A percentile compares a stretch with the other conserved stretches of the same genome.
Conservation (phyloP, 345 rosid genomes). For the Eutrema japonicum region DNA sequence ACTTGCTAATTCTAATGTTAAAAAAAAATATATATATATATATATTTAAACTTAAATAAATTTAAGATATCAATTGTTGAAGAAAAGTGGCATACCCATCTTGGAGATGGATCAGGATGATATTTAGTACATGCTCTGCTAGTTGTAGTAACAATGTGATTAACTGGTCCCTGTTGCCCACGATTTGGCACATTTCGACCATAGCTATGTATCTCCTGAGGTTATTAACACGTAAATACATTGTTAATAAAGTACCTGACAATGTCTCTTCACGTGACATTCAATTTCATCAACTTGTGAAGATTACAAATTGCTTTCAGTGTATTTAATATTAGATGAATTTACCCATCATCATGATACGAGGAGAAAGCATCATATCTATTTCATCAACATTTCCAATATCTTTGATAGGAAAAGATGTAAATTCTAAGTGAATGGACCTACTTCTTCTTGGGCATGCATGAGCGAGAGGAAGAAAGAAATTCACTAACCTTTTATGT, state of each 20-base stretch:
- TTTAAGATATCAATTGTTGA: conserved; percentile 15
- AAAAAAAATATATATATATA: too few relatives aligned
- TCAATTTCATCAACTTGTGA: background rate
- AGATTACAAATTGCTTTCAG: background rate
- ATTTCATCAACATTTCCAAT: background rate
- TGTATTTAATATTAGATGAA: background rate
- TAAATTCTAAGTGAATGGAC: background rate
- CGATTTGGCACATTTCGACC: conserved; percentile 92
- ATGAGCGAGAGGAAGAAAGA: conserved; percentile 11
- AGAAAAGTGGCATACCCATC: conserved; percentile 59
- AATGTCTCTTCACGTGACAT: conserved; percentile 3
- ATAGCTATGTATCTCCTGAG: conserved; percentile 91
- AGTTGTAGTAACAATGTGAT: conserved; percentile 73
- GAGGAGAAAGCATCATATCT: background rate
- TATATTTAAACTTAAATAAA: background rate
- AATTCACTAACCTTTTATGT: conserved; percentile 67
- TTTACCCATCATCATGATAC: conserved; percentile 6
- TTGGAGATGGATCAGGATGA: conserved; percentile 77
- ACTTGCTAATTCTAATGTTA: too few relatives aligned
- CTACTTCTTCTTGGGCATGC: conserved; percentile 7
- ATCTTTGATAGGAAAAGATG: conserved; percentile 3
- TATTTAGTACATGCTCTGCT: conserved; percentile 74
- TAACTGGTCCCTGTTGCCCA: conserved; percentile 75
- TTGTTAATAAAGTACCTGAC: background rate
- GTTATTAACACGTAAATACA: conserved; percentile 24